Evolutionary conservation across 495 filamentous ascomycete genomes (phyloP), one percentile per base, ranked within the genome.

Genomic region (Xylaria bambusicola): DNA sequence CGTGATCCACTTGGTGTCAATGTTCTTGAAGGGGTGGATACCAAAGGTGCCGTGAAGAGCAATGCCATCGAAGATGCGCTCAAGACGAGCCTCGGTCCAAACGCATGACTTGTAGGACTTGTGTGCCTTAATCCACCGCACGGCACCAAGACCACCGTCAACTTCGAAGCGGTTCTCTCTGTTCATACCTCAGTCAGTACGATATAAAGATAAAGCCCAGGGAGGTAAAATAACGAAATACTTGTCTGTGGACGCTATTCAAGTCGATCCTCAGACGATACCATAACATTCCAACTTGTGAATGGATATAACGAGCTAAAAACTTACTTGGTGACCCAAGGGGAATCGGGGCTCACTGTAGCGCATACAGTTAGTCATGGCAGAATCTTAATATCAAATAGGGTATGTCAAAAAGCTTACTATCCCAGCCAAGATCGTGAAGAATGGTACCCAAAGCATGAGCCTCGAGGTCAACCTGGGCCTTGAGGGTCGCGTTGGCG

Each of bases 111-210:
- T 41, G 24, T 41, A 41, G 45, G 44, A 41, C 23, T 38, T 38
- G 46, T 58, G 56, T 15, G n/a, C 46, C 46, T 84, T 75, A 17
- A 95, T 72, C 35, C 88, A 76, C 49, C 81, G 87, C 4, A 91
- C 89, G 65, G 94, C 91, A 9, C 93, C 93, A 2, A 96, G 89
- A 2, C 90, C 93, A 3, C 93, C 93, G 31, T 90, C 75, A 23
- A 78, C 74, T 61, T 78, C 75, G 60, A 76, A 78, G 21, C 69
- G 64, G 17, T 66, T 66, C 42, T 72, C 71, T 18, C 36, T 47
- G 51, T 52, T 69, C 23, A 66, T 55, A n/a, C 59, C 29, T 51
- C 52, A 44, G 13, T 49, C 15, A 52, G 50, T 18, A 52, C 5
- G 15, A 35, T 36, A 18, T 23, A 6, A 6, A 1, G 21, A 17